Evolutionary conservation across 2,329 filamentous ascomycete species (phyloP).

Genomic region (Nemania sp.): DNA sequence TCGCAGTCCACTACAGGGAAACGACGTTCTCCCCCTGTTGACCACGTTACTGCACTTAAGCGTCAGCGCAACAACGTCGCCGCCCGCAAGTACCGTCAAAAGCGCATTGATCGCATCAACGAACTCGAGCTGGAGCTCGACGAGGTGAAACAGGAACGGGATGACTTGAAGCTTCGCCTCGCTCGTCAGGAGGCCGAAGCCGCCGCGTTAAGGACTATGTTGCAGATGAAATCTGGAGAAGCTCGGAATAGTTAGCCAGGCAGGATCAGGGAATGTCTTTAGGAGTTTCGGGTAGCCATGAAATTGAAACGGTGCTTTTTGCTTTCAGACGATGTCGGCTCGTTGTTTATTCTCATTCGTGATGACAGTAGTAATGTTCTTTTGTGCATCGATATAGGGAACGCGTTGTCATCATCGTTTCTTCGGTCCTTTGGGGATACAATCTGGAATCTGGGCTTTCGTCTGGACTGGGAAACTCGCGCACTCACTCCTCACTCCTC

Average conservation of each 20-base stretch:
- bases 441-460: background rate
- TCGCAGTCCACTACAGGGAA: constrained; percentile 46
- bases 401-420: constrained; percentile 47
- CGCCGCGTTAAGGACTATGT: constrained; percentile 67
- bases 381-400: constrained; percentile 48
- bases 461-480: constrained; percentile 21
- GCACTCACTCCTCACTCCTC: background rate
- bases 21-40: constrained; percentile 46
- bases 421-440: background rate
- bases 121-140: constrained; percentile 71
- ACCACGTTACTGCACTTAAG: constrained; percentile 60
- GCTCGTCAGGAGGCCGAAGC: constrained; percentile 75
- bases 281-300: constrained; percentile 37
- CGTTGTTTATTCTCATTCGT: constrained; percentile 45
- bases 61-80: constrained; percentile 77
- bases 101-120: constrained; percentile 73
- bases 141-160: constrained; percentile 70
- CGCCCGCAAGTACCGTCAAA: constrained; percentile 78
- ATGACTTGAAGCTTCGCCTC: constrained; percentile 71
- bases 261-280: constrained; percentile 26
- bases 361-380: constrained; percentile 30
- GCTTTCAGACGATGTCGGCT: constrained; percentile 52
- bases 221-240: constrained; percentile 51
- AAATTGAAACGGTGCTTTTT: constrained; percentile 37
- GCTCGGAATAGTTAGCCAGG: constrained; percentile 40